phyloP scores from a whole-genome alignment of 108 stramenopile genomes.

The Cyclostephanos tholiformis region DNA sequence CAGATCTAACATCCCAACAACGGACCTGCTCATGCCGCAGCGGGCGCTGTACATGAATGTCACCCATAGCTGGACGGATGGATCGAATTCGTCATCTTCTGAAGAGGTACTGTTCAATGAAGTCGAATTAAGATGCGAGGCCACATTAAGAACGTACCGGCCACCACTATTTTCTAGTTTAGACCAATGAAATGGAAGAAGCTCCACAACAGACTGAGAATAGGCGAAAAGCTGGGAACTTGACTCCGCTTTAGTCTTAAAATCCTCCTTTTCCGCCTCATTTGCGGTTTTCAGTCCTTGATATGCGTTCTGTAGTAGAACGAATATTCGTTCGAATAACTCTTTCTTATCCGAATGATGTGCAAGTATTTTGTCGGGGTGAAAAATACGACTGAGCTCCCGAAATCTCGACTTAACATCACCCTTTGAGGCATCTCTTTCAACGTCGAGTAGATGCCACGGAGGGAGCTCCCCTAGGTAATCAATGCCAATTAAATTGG shows the following conservation, averaged over 20 bases:
- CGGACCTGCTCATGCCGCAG: conserved; percentile 44
- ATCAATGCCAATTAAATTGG: conserved; percentile 44
- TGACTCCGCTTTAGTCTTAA: conserved; percentile 37
- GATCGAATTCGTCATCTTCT: conserved; percentile 23
- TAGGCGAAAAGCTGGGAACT: conserved; percentile 49
- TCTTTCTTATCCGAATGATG: conserved; percentile 44
- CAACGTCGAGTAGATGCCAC: conserved; percentile 52
- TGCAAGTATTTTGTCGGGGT: conserved; percentile 44
- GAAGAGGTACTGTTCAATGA: conserved; percentile 16
- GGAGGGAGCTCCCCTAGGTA: conserved; percentile 47
- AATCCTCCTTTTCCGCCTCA: conserved; percentile 42
- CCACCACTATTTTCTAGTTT: conserved; percentile 19
- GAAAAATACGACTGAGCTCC: conserved; percentile 42
- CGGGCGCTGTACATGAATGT: conserved; percentile 41
- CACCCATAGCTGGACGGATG: conserved; percentile 46
- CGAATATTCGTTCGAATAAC: conserved; percentile 49
- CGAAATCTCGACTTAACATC: conserved; percentile 52
- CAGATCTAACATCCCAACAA: conserved; percentile 45
- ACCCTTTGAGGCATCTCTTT: conserved; percentile 37
- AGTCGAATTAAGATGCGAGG: conserved; percentile 45
- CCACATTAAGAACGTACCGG: conserved; percentile 49
- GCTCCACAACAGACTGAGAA: conserved; percentile 43
- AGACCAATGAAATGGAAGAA: conserved; percentile 48
- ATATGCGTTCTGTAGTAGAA: conserved; percentile 50
- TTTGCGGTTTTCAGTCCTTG: conserved; percentile 39